Evolutionary conservation across 108 stramenopile genomes (phyloP).

Genomic region (Skeletonema potamos): DNA sequence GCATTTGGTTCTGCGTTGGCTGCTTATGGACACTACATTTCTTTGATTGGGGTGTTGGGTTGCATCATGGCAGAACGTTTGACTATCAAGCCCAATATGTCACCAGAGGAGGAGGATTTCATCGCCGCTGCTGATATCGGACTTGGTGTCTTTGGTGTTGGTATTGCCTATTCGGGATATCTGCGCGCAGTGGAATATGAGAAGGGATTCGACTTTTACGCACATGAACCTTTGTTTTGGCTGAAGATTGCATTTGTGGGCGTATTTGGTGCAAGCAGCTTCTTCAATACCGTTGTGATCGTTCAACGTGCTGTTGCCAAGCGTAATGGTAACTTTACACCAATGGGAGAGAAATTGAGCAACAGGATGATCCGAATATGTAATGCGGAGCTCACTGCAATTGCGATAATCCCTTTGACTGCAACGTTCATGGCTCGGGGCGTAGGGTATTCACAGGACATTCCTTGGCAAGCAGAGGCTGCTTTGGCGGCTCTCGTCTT

Average conservation of each 20-base stretch:
- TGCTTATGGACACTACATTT: slow-evolving; percentile 77
- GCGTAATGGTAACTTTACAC: slow-evolving; percentile 26
- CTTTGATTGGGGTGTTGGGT: slow-evolving; percentile 54
- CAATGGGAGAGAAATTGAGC: slow-evolving; percentile 43
- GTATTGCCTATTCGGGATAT: slow-evolving; percentile 61
- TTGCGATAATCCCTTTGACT: slow-evolving; percentile 45
- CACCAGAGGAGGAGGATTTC: slow-evolving; percentile 57
- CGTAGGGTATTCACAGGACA: slow-evolving; percentile 31
- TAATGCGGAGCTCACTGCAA: slow-evolving; percentile 46
- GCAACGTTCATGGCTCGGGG: slow-evolving; percentile 55
- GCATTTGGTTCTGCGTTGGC: slow-evolving; percentile 59
- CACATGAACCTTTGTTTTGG: slow-evolving; percentile 85
- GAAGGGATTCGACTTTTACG: slow-evolving; percentile 79
- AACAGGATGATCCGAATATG: slow-evolving; percentile 48
- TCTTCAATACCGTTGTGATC: slow-evolving; percentile 63
- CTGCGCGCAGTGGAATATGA: slow-evolving; percentile 57
- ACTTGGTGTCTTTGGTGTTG: slow-evolving; percentile 52
- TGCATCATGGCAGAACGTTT: slow-evolving; percentile 63
- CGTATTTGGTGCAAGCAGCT: slow-evolving; percentile 51
- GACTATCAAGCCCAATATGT: slow-evolving; percentile 66
- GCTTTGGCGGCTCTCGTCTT: slow-evolving; percentile 49
- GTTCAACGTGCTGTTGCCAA: slow-evolving; percentile 51
- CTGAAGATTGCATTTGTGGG: slow-evolving; percentile 70
- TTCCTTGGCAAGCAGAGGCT: slow-evolving; percentile 55
- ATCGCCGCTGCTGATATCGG: slow-evolving; percentile 58